These are phyloP conservation scores for Aspergillus fumigatus DNA, from an alignment of 2,329 filamentous ascomycete species.

Conservation along the genomic window DNA sequence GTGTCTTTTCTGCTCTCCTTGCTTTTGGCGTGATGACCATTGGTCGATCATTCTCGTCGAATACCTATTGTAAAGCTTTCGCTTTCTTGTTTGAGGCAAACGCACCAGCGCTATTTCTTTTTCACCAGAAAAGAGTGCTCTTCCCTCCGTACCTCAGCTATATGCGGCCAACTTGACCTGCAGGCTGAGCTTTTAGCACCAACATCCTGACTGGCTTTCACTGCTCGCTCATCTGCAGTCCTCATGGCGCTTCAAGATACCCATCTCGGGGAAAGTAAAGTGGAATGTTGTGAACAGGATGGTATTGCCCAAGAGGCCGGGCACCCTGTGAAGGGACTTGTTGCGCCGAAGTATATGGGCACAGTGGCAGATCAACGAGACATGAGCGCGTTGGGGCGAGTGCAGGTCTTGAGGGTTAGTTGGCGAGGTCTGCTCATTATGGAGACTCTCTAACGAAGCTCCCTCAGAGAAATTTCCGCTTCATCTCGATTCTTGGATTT, in stretches of 20 bases:
- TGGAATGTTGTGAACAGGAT: neutral
- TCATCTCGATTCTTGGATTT: conserved; percentile 44
- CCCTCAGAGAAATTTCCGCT: conserved; percentile 41
- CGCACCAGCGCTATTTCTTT: neutral
- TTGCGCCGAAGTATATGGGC: conserved; percentile 35
- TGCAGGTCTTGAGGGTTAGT: conserved; percentile 36
- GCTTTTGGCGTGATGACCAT: neutral
- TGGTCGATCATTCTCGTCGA: neutral
- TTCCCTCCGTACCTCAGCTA: neutral
- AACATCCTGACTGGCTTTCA: neutral
- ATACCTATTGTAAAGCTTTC: neutral
- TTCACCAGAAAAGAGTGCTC: neutral
- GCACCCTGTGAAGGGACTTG: conserved; percentile 21
- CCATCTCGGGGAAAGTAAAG: neutral
- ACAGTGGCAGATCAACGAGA: conserved; percentile 34
- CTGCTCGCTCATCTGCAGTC: neutral
- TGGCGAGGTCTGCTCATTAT: neutral
- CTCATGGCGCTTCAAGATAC: neutral
- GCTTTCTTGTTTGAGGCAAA: neutral
- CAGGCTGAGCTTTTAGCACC: neutral
- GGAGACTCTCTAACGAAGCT: conserved; percentile 1
- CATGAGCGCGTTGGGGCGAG: conserved; percentile 36
- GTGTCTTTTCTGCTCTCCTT: conserved; percentile 14
- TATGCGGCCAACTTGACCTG: neutral
- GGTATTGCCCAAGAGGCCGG: conserved; percentile 14